phyloP scores from a whole-genome alignment of 1,284 basidiomycete species.

The Sanghuangporus baumii region DNA sequence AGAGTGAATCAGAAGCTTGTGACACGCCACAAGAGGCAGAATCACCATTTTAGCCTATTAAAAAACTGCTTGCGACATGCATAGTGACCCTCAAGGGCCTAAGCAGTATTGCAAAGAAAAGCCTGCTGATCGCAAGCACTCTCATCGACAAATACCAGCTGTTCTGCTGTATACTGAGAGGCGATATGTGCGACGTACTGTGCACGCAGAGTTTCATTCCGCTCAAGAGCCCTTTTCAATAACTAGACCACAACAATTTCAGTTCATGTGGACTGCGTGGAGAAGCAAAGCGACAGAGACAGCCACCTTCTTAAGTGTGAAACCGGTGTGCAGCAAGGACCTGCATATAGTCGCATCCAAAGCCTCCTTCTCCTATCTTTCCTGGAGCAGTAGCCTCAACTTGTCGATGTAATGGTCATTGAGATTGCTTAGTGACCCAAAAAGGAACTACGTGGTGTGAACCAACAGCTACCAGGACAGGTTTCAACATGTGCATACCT shows the following conservation, averaged over 20 bases:
- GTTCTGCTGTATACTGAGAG: constrained; percentile 22
- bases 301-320: constrained; percentile 25
- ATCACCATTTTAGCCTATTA: constrained; percentile 28
- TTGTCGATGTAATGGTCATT: constrained; percentile 18
- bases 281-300: background rate
- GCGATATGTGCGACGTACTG: constrained; percentile 23
- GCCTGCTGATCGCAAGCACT: constrained; percentile 27
- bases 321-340: constrained; percentile 18
- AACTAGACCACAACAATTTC: constrained; percentile 19
- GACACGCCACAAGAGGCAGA: no score
- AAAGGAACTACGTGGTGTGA: background rate
- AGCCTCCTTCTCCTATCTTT: constrained; percentile 15
- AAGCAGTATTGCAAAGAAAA: constrained; percentile 24
- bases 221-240: constrained; percentile 23
- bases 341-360: constrained; percentile 22
- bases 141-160: constrained; percentile 34
- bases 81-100: constrained; percentile 26
- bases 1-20: no score
- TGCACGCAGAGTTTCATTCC: constrained; percentile 20
- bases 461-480: background rate
- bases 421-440: background rate
- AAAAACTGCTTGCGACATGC: constrained; percentile 28
- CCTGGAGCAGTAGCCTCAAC: constrained; percentile 5
- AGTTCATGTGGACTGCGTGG: background rate
- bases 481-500: background rate